Conservation (phyloP, 176 grass and related monocot species). For the Paspalum notatum region DNA sequence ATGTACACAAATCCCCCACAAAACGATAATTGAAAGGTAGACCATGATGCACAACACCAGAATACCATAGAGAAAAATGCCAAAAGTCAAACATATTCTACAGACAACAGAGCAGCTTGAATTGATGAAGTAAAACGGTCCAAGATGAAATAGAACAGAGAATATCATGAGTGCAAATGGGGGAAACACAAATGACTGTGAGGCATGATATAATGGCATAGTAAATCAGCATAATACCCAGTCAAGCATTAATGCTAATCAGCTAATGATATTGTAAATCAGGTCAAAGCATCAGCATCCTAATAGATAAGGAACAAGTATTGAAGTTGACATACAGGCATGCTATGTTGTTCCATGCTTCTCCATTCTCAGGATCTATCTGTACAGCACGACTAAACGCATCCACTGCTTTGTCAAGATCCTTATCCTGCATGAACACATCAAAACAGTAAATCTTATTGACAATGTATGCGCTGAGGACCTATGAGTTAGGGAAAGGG, state of each 20-base stretch:
- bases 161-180: neutral
- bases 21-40: constrained; percentile 1
- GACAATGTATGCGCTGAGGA: neutral
- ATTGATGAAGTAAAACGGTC: neutral
- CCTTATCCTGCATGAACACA: constrained; percentile 67
- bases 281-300: constrained; percentile 31
- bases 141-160: neutral
- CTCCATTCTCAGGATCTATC: constrained; percentile 98
- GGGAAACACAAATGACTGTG: neutral
- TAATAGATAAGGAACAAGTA: constrained; percentile 28
- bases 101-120: constrained; percentile 9
- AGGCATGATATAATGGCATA: neutral
- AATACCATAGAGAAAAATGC: neutral
- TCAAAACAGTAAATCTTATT: constrained; percentile 29
- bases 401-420: constrained; percentile 91
- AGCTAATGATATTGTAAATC: constrained; percentile 1
- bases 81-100: neutral
- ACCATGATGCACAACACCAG: neutral
- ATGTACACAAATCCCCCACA: constrained; percentile 16
- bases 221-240: constrained; percentile 25
- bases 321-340: constrained; percentile 63
- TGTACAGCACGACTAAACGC: constrained; percentile 90
- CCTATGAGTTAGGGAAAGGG: too few relatives aligned
- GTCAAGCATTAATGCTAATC: constrained; percentile 1
- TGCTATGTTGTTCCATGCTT: constrained; percentile 98